Base-by-base conservation (phyloP, 768 basidiomycete species). In the Phallus indusiatus region DNA sequence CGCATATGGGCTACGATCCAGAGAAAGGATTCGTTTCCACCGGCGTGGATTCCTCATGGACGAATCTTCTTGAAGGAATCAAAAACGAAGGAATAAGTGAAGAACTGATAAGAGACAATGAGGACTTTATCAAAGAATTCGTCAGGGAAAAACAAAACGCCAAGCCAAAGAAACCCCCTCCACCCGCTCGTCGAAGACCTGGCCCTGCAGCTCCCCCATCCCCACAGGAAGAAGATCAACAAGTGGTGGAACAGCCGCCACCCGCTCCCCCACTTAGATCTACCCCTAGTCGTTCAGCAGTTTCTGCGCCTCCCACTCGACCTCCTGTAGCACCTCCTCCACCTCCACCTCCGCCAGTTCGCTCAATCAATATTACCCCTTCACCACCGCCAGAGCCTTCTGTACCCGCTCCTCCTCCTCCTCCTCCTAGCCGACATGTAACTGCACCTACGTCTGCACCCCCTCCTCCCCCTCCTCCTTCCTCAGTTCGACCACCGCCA, bases 1-100 rank as follows among this genome's bases (percentile, higher is more conserved):
- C 88, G 0, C 94, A 97, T 68, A 95, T 99, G 89, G 94, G 94
- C 12, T 96, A 87, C 70, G 90, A 96, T 66, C 70, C 81, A 0
- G 84, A 95, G 63, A 81, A 84, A 22, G 95, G 95, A 1, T 97
- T 92, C 71, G 86, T 85, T 0, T 89, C 87, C 0, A 79, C 77
- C 16, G 90, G 90, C 55, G 89, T 99, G 5, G 95, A 99, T 70
- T 83, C 90, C 1, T 90, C 87, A 5, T 98, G 95, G 95, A 76
- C 82, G 49, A 75, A 82, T 1, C 71, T 98, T 59, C 76, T 97
- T 2, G 76, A 73, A 8, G 75, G 81, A 60, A 77, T 97, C 5
- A 80, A 84, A 61, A 71, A 73, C 49, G 72, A 76, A 67, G 93
- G 93, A 0, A 71, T 97, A 52, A 77, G 81, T 52, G 77, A 78